Evolutionary conservation across 2,329 filamentous ascomycete species (phyloP).

Genomic region (Cladobotryum mycophilum): DNA sequence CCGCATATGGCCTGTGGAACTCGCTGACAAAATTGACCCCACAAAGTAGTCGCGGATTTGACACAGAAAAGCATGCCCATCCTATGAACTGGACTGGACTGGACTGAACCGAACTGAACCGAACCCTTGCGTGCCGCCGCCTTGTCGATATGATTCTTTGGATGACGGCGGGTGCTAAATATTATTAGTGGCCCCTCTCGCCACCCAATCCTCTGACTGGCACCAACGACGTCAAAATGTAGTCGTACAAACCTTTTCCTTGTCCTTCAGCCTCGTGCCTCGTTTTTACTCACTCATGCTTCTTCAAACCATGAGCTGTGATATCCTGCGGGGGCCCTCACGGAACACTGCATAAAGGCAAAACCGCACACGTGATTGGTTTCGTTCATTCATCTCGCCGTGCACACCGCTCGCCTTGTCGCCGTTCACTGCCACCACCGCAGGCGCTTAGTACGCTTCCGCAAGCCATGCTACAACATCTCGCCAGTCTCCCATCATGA

Average conservation of each 20-base stretch:
- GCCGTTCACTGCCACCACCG: not conserved
- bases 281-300: too few relatives aligned
- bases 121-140: too few relatives aligned
- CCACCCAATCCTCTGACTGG: not conserved
- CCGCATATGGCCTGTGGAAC: too few relatives aligned
- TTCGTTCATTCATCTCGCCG: not conserved
- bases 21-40: too few relatives aligned
- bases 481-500: slow-evolving; percentile 24
- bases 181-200: not conserved
- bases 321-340: not conserved
- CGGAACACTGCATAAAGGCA: not conserved
- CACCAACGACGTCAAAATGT: not conserved
- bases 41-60: too few relatives aligned
- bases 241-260: not conserved
- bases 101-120: too few relatives aligned
- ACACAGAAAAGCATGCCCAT: too few relatives aligned
- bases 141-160: not conserved
- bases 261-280: too few relatives aligned
- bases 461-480: slow-evolving; percentile 1
- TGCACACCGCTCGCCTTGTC: not conserved
- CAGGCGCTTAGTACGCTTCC: not conserved
- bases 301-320: not conserved
- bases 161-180: not conserved
- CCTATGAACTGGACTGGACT: too few relatives aligned
- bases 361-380: not conserved